Evolutionary conservation across 1,139 yeast species (phyloP), one percentile per base, ranked within the genome.

Genomic region (Candida neerlandica): DNA sequence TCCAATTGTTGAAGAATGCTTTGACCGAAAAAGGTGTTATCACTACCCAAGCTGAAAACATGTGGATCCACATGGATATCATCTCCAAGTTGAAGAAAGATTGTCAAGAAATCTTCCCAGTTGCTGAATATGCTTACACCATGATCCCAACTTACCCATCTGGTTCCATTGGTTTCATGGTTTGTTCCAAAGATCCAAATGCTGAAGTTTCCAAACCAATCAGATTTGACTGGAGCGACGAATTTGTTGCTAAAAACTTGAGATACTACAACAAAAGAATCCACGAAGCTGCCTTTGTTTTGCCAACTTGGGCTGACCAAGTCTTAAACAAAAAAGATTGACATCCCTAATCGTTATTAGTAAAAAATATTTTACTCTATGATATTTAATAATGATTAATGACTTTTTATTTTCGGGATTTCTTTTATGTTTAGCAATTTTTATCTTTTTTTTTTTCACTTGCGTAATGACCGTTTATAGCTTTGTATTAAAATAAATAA

Each of bases 101-200:
- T 56, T 89, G 96, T 71, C 72, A 76, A 58, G 80, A 81, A 54
- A 89, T 90, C 42, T 91, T 91, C 84, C 96, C 97, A 48, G 85
- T 81, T 45, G 97, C 87, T 30, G 92, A 86, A 66, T 91, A 89
- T 67, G 90, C 94, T 45, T 88, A 86, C 76, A 86, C 96, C 52
- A 82, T 90, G 68, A 89, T 90, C 58, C 97, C 97, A 63, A 89
- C 97, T 50, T 91, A 91, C 65, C 96, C 97, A 55, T 84, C 96
- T 27, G 97, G 97, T 53, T 94, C 91, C 62, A 85, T 91, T 64
- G 97, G 97, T 19, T 86, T 91, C 73, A 89, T 91, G 96, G 91
- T 91, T 47, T 89, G 96, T 69, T 81, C 86, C 55, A 90, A 90
- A 75, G 87, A 89, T 66, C 66, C 80, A 26, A 63, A 73, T 23